A percentile compares a stretch with the other conserved stretches of the same genome.
These are phyloP conservation scores for Daucus carota DNA, from an alignment of 129 eudicot genomes.

Conservation along the genomic window DH1_v3.0 NC_030387.2:36868001-36868500, in stretches of 20 bases:
- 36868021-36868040: conserved; percentile 97
- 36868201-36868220: conserved; percentile 98
- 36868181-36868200: conserved; percentile 65
- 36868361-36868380: conserved; percentile 94
- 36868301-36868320: conserved; percentile 99
- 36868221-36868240: conserved; percentile 93
- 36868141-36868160: conserved; percentile 24
- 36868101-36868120: conserved; percentile 6
- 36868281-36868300: conserved; percentile 97
- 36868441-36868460: conserved; percentile 99
- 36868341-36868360: conserved; percentile 95
- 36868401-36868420: conserved; percentile 99
- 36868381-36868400: conserved; percentile 98
- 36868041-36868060: conserved; percentile 1
- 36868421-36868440: conserved; percentile 97
- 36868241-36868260: conserved; percentile 98
- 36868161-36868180: conserved; percentile 29
- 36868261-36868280: conserved; percentile 96
- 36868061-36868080: background rate
- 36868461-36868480: conserved; percentile 97
- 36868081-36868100: conserved; percentile 1
- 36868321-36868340: conserved; percentile 99
- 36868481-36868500: conserved; percentile 99
- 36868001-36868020: conserved; percentile 95
- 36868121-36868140: conserved; percentile 16